These are phyloP conservation scores for Fonsecaea monophora DNA, from an alignment of 2,329 filamentous ascomycete genomes.

Conservation along the genomic window DNA sequence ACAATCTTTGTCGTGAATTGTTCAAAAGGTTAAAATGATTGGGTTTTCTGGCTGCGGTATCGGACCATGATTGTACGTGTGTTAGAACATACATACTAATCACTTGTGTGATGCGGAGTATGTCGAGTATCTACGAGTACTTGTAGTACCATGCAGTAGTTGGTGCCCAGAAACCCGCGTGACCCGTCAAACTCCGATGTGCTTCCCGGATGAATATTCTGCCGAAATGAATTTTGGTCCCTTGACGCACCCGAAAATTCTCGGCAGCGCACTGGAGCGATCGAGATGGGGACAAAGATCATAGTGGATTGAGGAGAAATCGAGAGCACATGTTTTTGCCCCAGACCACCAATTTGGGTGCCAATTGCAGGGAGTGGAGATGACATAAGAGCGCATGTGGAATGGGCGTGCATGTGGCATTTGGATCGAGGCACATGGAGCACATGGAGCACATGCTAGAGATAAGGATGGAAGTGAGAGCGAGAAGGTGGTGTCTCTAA, in stretches of 20 bases:
- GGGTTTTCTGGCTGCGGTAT: neutral
- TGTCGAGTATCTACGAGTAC: too few species aligned
- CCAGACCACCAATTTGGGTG: neutral
- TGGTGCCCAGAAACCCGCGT: neutral
- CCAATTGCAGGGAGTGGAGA: slow-evolving; percentile 12
- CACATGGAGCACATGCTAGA: slow-evolving; percentile 11
- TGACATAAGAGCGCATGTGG: slow-evolving; percentile 16
- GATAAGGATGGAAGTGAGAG: neutral
- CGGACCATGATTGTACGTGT: neutral
- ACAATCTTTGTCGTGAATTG: too few species aligned
- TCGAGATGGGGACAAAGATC: neutral
- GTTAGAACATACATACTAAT: neutral
- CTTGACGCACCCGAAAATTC: too few species aligned
- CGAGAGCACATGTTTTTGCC: slow-evolving; percentile 3
- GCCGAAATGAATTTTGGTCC: neutral
- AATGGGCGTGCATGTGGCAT: slow-evolving; percentile 14
- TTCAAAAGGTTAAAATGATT: too few species aligned
- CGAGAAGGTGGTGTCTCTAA: neutral
- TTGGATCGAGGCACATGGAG: neutral
- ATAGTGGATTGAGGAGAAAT: neutral
- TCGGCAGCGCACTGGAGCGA: neutral
- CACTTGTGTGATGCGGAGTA: neutral
- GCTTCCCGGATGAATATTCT: neutral
- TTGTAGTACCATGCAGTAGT: too few species aligned
- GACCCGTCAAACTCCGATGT: neutral